These are phyloP conservation scores for Phytophthora sojae DNA, from an alignment of 352 stramenopile genomes.

Conservation along the genomic window DNA sequence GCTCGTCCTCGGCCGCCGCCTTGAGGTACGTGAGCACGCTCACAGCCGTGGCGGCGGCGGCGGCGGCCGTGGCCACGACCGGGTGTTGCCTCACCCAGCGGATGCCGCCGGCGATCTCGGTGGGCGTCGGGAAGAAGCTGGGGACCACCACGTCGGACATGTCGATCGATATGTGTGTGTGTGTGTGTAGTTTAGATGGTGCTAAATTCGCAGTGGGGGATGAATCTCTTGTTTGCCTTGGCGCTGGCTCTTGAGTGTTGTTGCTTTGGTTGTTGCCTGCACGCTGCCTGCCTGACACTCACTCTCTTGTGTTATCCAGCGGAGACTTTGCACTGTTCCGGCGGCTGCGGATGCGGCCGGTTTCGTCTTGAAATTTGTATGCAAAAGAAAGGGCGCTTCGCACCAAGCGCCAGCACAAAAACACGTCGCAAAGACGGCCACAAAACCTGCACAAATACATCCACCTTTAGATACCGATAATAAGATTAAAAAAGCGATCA, in stretches of 20 bases:
- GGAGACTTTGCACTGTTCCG: slow-evolving; percentile 28
- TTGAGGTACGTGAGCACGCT: slow-evolving; percentile 76
- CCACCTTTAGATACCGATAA: not conserved
- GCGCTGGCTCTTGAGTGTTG: slow-evolving; percentile 1
- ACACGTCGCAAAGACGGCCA: slow-evolving; percentile 31
- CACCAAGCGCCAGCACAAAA: slow-evolving; percentile 37
- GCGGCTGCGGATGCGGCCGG: slow-evolving; percentile 11
- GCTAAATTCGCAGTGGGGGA: not conserved
- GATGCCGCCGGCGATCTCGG: slow-evolving; percentile 78
- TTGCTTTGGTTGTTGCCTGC: not conserved
- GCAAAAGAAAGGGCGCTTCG: slow-evolving; percentile 20
- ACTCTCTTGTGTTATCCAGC: slow-evolving; percentile 8
- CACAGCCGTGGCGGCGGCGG: slow-evolving; percentile 71
- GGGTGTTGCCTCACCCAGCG: slow-evolving; percentile 80
- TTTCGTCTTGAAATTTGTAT: slow-evolving; percentile 39
- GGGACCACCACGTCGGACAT: slow-evolving; percentile 74
- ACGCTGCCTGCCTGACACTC: not conserved
- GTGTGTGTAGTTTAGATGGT: not conserved
- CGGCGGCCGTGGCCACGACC: slow-evolving; percentile 72
- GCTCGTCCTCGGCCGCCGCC: slow-evolving; percentile 42
- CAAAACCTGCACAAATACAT: slow-evolving; percentile 16
- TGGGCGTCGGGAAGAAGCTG: slow-evolving; percentile 84
- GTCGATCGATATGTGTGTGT: not conserved
- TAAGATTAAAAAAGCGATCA: not conserved
- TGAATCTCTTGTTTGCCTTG: not conserved